A percentile compares a stretch with the other conserved stretches of the same genome.
Conservation (phyloP, 176 grass and related monocot genomes). For the Poa annua region DNA sequence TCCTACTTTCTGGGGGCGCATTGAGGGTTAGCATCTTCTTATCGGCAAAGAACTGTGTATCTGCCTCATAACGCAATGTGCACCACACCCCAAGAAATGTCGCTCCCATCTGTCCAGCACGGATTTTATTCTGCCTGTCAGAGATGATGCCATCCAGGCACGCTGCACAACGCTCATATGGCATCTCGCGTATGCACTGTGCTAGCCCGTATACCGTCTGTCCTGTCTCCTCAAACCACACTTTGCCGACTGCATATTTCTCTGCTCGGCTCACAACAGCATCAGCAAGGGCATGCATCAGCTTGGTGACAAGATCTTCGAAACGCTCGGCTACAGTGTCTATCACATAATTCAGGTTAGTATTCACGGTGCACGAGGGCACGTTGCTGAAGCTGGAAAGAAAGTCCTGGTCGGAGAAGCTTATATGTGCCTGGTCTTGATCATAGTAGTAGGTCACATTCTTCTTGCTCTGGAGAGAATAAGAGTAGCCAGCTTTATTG, state of each 20-base stretch:
- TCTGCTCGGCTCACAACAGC: slow-evolving; percentile 35
- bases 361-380: neutral
- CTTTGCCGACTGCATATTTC: slow-evolving; percentile 37
- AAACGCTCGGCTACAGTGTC: neutral
- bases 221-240: slow-evolving; percentile 29
- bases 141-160: slow-evolving; percentile 29
- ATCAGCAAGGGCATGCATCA: slow-evolving; percentile 30
- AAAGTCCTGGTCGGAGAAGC: slow-evolving; percentile 52
- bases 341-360: slow-evolving; percentile 19
- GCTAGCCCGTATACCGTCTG: slow-evolving; percentile 42
- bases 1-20: slow-evolving; percentile 28
- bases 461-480: slow-evolving; percentile 5
- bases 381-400: slow-evolving; percentile 34
- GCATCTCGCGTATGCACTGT: slow-evolving; percentile 49
- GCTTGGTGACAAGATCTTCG: slow-evolving; percentile 18
- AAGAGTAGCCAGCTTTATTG: neutral
- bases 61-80: slow-evolving; percentile 41
- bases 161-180: neutral
- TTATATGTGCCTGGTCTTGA: slow-evolving; percentile 39
- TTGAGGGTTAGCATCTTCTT: slow-evolving; percentile 7
- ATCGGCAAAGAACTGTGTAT: slow-evolving; percentile 29
- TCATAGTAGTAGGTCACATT: slow-evolving; percentile 39
- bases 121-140: neutral
- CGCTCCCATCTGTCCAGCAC: slow-evolving; percentile 13
- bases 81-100: slow-evolving; percentile 32